A percentile compares a stretch with the other conserved stretches of the same genome.
Evolutionary conservation across 2,329 filamentous ascomycete species (phyloP).

Genomic region (Colletotrichum cordylinicola): DNA sequence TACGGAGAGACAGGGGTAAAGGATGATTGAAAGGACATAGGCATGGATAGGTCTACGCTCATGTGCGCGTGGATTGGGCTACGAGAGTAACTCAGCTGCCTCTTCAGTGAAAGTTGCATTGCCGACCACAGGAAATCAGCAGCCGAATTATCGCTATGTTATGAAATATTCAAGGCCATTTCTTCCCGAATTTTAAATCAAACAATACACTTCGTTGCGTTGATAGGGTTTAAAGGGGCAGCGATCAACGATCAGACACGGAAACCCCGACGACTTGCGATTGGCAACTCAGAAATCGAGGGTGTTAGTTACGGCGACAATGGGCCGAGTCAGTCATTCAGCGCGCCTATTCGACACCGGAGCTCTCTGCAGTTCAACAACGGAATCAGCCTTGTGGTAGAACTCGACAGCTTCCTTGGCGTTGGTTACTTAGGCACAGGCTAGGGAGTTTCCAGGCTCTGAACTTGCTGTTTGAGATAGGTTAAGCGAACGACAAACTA

Average conservation of each 20-base stretch:
- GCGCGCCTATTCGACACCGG: background rate
- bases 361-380: background rate
- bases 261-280: background rate
- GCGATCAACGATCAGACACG: background rate
- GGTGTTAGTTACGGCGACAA: background rate
- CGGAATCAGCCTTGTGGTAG: background rate
- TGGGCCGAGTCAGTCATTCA: background rate
- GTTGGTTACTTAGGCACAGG: accelerated
- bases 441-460: background rate
- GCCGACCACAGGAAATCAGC: too few species aligned
- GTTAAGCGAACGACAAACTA: background rate
- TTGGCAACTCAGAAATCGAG: background rate
- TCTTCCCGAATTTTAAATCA: background rate
- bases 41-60: background rate
- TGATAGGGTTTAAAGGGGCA: background rate
- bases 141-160: background rate
- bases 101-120: background rate
- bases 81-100: background rate
- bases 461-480: background rate
- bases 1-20: background rate
- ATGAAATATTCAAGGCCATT: background rate
- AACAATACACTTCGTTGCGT: background rate
- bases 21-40: background rate
- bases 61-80: accelerated
- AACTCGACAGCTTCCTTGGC: background rate